Evolutionary conservation across 768 basidiomycete genomes (phyloP), one percentile per base, ranked within the genome.

Genomic region (Clitopilus hobsonii): DNA sequence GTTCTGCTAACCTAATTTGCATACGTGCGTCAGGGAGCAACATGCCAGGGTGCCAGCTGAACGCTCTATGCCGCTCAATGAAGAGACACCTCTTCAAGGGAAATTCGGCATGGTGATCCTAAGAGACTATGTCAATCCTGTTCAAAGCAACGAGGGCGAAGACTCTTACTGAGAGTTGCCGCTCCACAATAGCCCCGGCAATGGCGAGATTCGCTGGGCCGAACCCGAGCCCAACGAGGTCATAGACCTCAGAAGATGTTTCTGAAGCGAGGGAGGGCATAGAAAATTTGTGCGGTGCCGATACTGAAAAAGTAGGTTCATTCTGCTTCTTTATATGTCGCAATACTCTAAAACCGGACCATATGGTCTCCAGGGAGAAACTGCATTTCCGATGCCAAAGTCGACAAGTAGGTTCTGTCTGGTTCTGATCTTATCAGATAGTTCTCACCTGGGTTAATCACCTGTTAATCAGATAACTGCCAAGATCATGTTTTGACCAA

Each of bases 31-130:
- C 78, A 30, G 78, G 77, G 6, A 82, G 65, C 47, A 81, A 71
- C 79, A 82, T 81, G 11, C 77, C 79, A 22, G 79, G 79, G 61
- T 83, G 81, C 81, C 81, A 82, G 53, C 68, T 69, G 61, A 82
- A 82, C 53, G 67, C 61, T 1, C 67, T 59, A 30, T 81, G 72
- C 60, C 70, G 77, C 64, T 82, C 81, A 36, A 82, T 69, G 66
- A 81, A 82, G 50, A 77, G 68, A 10, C 69, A 60, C 22, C 71
- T 62, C 62, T 63, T 58, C 55, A 72, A 29, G 1, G 55, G 55
- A 14, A 50, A 55, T 57, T 51, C 58, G 56, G 47, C 56, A 54
- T 2, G 55, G 49, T n/a, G 52, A 38, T 54, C 65, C 54, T 11
- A 32, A 50, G 2, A 3, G 10, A 36, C 32, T 4, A n/a, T 4